Evolutionary conservation across 495 filamentous ascomycete species (phyloP), one percentile per base, ranked within the genome.

Genomic region (Schizothecium vesticola): DNA sequence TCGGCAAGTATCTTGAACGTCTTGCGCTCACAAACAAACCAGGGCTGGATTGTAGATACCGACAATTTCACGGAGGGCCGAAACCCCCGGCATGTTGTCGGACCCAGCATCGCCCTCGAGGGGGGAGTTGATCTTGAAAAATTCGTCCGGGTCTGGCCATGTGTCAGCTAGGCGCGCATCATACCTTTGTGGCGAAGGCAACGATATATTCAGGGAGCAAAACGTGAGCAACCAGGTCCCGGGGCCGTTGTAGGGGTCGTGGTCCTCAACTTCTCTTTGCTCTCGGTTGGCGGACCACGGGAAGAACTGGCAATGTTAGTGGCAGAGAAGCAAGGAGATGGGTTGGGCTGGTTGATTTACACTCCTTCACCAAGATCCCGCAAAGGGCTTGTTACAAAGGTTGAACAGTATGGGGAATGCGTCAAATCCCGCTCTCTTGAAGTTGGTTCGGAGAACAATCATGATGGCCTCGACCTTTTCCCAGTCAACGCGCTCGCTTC

Each of bases 401-500:
- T 78, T 80, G 56, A 69, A 71, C 64, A 86, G 84, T 51, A 78
- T 72, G 7, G 76, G 76, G 13, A 76, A 77, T 3, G 71, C 73
- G n/a, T 81, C 78, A 12, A 83, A 73, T 22, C 78, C 74, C 65
- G 85, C 84, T 19, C 70, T 67, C 56, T 74, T 70, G 56, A 89
- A 77, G 71, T 90, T 90, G 60, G 80, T 78, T 5, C 81, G 81
- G 16, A 90, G 72, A 29, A 89, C 83, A 0, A 91, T 73, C 83
- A 89, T 80, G 31, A 90, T 81, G 0, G 87, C 86, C 70, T 91
- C 89, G 23, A 90, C 74, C 78, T 87, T 90, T 73, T 91, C 89
- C 89, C 89, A 91, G 70, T 91, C 88, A 3, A 89, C 86, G 11
- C 72, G 74, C 29, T 79, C 75, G 8, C 72, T 76, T 1, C 82